These are phyloP conservation scores for Cryphonectria radicalis DNA, from an alignment of 2,329 filamentous ascomycete species.

Conservation along the genomic window DNA sequence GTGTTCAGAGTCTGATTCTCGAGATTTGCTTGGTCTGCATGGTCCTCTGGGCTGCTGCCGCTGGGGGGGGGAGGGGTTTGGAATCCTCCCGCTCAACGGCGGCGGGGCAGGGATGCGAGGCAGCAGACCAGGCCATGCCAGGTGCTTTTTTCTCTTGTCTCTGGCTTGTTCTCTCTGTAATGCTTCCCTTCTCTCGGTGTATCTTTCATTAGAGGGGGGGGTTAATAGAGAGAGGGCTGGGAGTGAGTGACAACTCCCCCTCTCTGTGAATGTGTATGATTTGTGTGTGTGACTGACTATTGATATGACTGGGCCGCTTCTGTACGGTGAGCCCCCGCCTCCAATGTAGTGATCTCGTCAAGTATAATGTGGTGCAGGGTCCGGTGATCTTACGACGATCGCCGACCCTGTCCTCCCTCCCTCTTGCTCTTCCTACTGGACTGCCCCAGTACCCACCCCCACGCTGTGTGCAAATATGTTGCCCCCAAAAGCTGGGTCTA, in stretches of 20 bases:
- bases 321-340: background rate
- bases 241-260: background rate
- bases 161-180: too few species aligned
- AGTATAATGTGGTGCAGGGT: background rate
- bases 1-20: conserved; percentile 5
- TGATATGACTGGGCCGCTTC: background rate
- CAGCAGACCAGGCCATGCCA: background rate
- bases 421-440: background rate
- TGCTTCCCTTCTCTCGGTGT: background rate
- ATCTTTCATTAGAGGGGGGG: background rate
- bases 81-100: conserved; percentile 31
- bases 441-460: background rate
- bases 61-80: too few species aligned
- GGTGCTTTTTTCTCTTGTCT: too few species aligned
- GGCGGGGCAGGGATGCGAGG: conserved; percentile 26
- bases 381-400: conserved; percentile 15
- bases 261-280: background rate
- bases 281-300: background rate
- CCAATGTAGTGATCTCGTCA: background rate
- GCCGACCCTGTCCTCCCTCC: too few species aligned
- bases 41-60: background rate
- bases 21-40: conserved; percentile 5
- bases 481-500: background rate
- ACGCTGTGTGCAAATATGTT: background rate
- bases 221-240: background rate